A percentile compares a stretch with the other conserved stretches of the same genome.
Evolutionary conservation across 495 filamentous ascomycete genomes (phyloP).

Genomic region (Pyronema domesticum): DNA sequence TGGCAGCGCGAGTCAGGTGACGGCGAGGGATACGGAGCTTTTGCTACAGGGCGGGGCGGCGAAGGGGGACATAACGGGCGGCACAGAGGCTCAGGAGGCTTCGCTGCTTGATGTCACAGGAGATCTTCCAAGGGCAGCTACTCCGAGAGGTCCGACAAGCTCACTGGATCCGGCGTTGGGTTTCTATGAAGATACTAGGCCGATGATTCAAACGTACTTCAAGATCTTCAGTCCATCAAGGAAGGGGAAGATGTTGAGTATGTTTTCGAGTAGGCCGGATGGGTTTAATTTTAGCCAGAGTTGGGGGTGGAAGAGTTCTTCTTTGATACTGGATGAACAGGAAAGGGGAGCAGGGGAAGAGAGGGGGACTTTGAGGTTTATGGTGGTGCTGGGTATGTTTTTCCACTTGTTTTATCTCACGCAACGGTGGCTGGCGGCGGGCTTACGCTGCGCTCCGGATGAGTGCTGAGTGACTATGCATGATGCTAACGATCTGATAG

Average conservation of each 20-base stretch:
- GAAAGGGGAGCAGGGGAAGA: constrained; percentile 25
- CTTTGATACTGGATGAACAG: constrained; percentile 37
- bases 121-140: neutral
- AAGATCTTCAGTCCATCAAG: constrained; percentile 43
- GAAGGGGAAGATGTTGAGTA: constrained; percentile 38
- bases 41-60: too few relatives aligned
- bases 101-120: neutral
- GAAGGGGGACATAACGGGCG: neutral
- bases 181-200: constrained; percentile 36
- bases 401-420: too few relatives aligned
- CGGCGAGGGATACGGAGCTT: neutral
- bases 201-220: constrained; percentile 44
- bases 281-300: constrained; percentile 46
- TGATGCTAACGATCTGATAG: too few relatives aligned
- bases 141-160: neutral
- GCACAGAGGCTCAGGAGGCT: too few relatives aligned
- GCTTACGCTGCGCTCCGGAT: too few relatives aligned
- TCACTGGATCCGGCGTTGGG: constrained; percentile 29
- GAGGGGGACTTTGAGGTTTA: constrained; percentile 35
- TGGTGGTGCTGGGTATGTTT: constrained; percentile 35
- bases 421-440: too few relatives aligned
- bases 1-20: neutral
- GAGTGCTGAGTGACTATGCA: too few relatives aligned
- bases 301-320: constrained; percentile 46
- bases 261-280: constrained; percentile 42